A percentile compares a stretch with the other conserved stretches of the same genome.
Conservation (phyloP, 345 rosid species). For the Capsella bursapastoris region DNA sequence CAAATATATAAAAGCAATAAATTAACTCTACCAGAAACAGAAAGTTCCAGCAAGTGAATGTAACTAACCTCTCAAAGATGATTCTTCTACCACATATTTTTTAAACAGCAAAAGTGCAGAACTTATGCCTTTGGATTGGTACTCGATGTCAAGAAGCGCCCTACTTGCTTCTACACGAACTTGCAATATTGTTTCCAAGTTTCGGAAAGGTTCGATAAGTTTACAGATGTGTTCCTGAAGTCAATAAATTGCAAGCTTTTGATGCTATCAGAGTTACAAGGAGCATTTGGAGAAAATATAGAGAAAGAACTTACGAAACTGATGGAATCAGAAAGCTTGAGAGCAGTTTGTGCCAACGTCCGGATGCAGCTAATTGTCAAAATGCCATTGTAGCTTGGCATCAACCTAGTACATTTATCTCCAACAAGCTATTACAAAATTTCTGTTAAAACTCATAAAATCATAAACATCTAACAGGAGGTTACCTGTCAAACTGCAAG, state of each 20-base stretch:
- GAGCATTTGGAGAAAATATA: constrained; percentile 9
- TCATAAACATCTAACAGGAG: constrained; percentile 30
- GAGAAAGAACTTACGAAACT: constrained; percentile 63
- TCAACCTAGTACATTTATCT: constrained; percentile 60
- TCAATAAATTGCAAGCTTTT: constrained; percentile 30
- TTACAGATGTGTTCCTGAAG: constrained; percentile 78
- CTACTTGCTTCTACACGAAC: constrained; percentile 87
- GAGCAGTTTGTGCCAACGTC: constrained; percentile 81
- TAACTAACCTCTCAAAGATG: constrained; percentile 80
- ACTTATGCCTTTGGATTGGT: constrained; percentile 80
- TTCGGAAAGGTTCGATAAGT: constrained; percentile 77
- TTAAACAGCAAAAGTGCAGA: constrained; percentile 73
- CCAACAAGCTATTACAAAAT: constrained; percentile 25
- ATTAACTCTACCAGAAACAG: constrained; percentile 18
- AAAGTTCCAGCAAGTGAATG: constrained; percentile 26
- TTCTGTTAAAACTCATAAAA: constrained; percentile 18
- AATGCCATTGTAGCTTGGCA: constrained; percentile 95
- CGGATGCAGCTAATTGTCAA: constrained; percentile 92
- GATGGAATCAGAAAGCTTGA: constrained; percentile 78
- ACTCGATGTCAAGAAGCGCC: constrained; percentile 91
- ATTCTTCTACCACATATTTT: constrained; percentile 72
- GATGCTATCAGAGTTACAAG: constrained; percentile 25
- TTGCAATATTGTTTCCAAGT: constrained; percentile 64
- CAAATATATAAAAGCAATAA: constrained; percentile 18
- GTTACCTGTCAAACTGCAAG: constrained; percentile 92